Evolutionary conservation across 2,329 filamentous ascomycete species (phyloP).

Genomic region (Rugonectria rugulosa): DNA sequence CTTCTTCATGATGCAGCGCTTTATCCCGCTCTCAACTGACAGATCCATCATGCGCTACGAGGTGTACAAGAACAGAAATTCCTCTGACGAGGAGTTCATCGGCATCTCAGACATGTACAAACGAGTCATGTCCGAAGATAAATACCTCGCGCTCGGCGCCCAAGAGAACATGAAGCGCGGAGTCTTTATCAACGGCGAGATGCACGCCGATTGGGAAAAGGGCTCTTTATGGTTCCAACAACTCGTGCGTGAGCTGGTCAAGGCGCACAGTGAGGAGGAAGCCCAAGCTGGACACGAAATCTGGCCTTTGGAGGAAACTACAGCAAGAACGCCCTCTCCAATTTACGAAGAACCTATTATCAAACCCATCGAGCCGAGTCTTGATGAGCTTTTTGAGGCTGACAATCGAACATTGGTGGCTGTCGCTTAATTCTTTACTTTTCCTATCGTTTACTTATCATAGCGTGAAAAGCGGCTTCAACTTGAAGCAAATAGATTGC

Average conservation of each 20-base stretch:
- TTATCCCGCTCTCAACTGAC: constrained; percentile 61
- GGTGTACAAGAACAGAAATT: constrained; percentile 37
- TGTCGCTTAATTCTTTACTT: no score
- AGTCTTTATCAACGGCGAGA: constrained; percentile 58
- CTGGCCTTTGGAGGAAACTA: background rate
- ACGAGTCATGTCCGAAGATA: constrained; percentile 60
- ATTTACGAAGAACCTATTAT: no score
- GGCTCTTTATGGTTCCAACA: constrained; percentile 33
- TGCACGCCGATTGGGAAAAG: constrained; percentile 61
- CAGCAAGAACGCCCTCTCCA: no score
- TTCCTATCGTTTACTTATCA: no score
- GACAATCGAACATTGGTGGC: no score
- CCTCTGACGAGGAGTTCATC: constrained; percentile 4
- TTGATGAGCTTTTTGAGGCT: no score
- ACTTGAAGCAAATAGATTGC: no score
- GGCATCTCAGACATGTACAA: constrained; percentile 9
- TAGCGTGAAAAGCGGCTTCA: no score
- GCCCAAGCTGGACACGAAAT: constrained; percentile 9
- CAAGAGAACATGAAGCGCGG: constrained; percentile 60
- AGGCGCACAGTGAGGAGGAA: constrained; percentile 7
- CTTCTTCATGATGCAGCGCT: constrained; percentile 69
- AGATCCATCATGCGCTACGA: constrained; percentile 65
- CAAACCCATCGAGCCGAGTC: no score
- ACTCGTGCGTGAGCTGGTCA: constrained; percentile 8
- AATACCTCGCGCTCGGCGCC: constrained; percentile 56